Evolutionary conservation across 176 grass and related monocot species (phyloP).

Genomic region (Oryza punctata): DNA sequence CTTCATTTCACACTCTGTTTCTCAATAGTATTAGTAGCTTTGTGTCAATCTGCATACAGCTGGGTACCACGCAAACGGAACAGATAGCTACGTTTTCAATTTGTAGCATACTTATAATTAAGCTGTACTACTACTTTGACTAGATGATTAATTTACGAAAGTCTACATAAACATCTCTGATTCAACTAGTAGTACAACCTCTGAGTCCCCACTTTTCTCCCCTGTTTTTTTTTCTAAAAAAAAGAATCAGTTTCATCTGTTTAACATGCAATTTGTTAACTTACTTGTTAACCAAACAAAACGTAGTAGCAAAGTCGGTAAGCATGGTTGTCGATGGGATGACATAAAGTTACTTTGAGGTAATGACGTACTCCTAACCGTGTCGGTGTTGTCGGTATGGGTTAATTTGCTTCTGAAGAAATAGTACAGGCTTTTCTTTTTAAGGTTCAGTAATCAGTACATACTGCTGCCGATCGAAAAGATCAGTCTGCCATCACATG

Average conservation of each 20-base stretch:
- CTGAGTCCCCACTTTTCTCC: background rate
- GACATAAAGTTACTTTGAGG: background rate
- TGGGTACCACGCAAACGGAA: background rate
- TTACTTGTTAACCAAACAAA: background rate
- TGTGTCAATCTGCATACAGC: background rate
- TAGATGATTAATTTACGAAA: background rate
- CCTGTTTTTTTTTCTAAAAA: too few species aligned
- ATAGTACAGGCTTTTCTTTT: background rate
- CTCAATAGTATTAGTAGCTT: too few species aligned
- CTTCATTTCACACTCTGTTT: background rate
- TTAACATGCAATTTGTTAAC: too few species aligned
- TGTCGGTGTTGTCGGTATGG: background rate
- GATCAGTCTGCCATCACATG: constrained; percentile 7
- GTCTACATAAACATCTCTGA: background rate
- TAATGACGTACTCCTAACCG: background rate
- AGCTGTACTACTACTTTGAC: background rate
- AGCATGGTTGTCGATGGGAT: background rate
- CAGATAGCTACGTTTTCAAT: background rate
- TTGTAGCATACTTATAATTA: background rate
- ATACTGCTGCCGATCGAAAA: background rate
- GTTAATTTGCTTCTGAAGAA: background rate
- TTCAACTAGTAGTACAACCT: background rate
- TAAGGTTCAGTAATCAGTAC: background rate
- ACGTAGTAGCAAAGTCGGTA: background rate
- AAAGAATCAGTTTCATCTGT: too few species aligned